phyloP scores from a whole-genome alignment of 1,284 basidiomycete species.

The Entoloma clypeatum region DNA sequence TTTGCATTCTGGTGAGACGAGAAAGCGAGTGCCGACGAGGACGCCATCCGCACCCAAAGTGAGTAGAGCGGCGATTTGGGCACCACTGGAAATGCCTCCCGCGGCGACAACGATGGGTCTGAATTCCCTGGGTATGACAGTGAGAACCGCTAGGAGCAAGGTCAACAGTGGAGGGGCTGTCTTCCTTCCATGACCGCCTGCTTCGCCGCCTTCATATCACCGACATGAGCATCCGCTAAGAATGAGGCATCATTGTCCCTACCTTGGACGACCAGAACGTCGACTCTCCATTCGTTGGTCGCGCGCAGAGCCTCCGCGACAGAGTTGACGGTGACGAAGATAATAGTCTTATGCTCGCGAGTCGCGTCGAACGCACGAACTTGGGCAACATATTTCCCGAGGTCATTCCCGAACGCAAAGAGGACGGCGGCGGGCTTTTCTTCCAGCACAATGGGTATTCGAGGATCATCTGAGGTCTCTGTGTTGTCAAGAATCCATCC shows the following conservation, averaged over 20 bases:
- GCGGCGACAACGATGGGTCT: slow-evolving; percentile 48
- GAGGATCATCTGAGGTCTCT: slow-evolving; percentile 24
- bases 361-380: slow-evolving; percentile 26
- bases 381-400: slow-evolving; percentile 29
- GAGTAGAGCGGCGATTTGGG: slow-evolving; percentile 46
- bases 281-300: slow-evolving; percentile 32
- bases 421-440: slow-evolving; percentile 28
- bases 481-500: slow-evolving; percentile 32
- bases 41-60: slow-evolving; percentile 47
- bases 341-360: slow-evolving; percentile 28
- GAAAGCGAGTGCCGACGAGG: slow-evolving; percentile 51
- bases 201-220: slow-evolving; percentile 46
- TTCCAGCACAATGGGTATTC: slow-evolving; percentile 25
- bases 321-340: slow-evolving; percentile 34
- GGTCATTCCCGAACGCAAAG: slow-evolving; percentile 31
- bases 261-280: slow-evolving; percentile 39
- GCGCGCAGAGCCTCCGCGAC: slow-evolving; percentile 30
- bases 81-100: slow-evolving; percentile 42
- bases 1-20: slow-evolving; percentile 45
- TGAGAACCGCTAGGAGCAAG: slow-evolving; percentile 44
- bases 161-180: slow-evolving; percentile 47
- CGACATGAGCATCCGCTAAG: not conserved
- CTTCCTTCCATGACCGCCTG: slow-evolving; percentile 58
- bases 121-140: slow-evolving; percentile 31
- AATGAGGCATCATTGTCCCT: not conserved